These are phyloP conservation scores for Lizonia empirigonia DNA, from an alignment of 2,329 filamentous ascomycete genomes.

Conservation along the genomic window DNA sequence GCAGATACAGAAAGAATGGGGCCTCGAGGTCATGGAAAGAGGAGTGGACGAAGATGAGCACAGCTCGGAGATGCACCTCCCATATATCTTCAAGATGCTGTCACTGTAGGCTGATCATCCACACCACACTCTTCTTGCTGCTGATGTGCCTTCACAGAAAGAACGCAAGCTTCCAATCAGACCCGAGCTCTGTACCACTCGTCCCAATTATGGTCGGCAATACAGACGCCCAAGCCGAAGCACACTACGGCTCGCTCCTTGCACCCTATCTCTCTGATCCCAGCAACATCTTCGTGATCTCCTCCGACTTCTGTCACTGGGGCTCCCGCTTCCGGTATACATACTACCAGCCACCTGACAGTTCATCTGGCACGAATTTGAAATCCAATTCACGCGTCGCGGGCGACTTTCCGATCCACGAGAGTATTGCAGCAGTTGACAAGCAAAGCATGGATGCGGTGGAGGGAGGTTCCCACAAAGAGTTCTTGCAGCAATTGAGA, in stretches of 20 bases:
- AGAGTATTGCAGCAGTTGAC: conserved; percentile 83
- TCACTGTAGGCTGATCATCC: conserved; percentile 50
- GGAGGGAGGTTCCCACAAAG: conserved; percentile 72
- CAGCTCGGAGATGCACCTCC: conserved; percentile 95
- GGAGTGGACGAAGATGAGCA: conserved; percentile 81
- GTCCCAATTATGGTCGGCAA: conserved; percentile 87
- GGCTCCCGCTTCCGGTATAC: conserved; percentile 82
- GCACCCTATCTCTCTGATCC: conserved; percentile 78
- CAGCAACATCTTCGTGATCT: conserved; percentile 81
- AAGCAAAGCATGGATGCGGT: conserved; percentile 83
- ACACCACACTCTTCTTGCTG: background rate
- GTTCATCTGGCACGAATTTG: conserved; percentile 43
- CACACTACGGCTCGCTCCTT: conserved; percentile 70
- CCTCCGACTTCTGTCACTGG: conserved; percentile 98
- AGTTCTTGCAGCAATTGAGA: conserved; percentile 71
- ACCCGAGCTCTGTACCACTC: conserved; percentile 70
- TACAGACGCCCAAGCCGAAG: conserved; percentile 70
- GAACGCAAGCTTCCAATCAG: conserved; percentile 31
- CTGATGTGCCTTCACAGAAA: conserved; percentile 32
- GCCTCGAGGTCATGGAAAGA: conserved; percentile 60
- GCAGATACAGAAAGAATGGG: conserved; percentile 45
- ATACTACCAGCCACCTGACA: conserved; percentile 67
- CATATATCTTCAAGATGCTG: conserved; percentile 84
- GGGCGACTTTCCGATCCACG: conserved; percentile 69
- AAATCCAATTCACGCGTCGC: conserved; percentile 52